Percentiles rank a stretch among this genome's conserved stretches.
Conservation (phyloP, 192 early-diverging fungal species). For the Coemansia furcata region DNA sequence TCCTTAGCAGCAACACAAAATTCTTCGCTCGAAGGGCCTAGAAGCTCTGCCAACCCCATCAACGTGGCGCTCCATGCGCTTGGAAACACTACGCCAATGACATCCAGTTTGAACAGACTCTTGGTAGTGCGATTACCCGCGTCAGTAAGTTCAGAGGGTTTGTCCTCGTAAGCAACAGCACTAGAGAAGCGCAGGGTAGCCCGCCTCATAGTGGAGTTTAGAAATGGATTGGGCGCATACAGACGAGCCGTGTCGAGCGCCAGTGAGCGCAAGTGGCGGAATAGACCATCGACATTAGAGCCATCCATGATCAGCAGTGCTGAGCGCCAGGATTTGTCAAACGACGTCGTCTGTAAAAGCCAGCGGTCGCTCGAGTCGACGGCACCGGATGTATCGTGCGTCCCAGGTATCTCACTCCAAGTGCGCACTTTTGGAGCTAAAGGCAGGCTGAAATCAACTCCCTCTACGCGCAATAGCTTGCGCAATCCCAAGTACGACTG, state of each 20-base stretch:
- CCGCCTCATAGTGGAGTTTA: conserved; percentile 38
- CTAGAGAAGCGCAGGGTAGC: conserved; percentile 22
- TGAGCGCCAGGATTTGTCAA: conserved; percentile 41
- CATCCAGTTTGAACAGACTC: conserved; percentile 26
- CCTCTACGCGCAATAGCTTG: conserved; percentile 10
- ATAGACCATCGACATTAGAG: conserved; percentile 16
- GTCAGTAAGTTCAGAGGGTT: neutral
- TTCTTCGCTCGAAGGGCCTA: neutral
- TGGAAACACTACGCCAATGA: conserved; percentile 35
- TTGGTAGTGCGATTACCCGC: neutral
- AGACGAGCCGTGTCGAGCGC: conserved; percentile 15
- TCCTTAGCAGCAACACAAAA: conserved; percentile 30
- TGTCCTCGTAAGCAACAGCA: conserved; percentile 21
- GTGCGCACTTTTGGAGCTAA: conserved; percentile 33
- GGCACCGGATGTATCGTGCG: neutral
- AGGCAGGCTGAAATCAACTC: conserved; percentile 35
- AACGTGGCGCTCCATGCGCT: conserved; percentile 27
- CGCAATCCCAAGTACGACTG: conserved; percentile 41
- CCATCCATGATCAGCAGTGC: conserved; percentile 36
- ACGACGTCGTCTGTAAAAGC: conserved; percentile 19
- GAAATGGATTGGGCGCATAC: conserved; percentile 23
- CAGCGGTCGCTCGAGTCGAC: neutral
- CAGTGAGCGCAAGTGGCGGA: conserved; percentile 16
- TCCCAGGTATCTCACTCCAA: conserved; percentile 27
- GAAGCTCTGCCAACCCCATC: conserved; percentile 15